These are phyloP conservation scores for Xylaria longipes DNA, from an alignment of 495 filamentous ascomycete species.

Conservation along the genomic window DNA sequence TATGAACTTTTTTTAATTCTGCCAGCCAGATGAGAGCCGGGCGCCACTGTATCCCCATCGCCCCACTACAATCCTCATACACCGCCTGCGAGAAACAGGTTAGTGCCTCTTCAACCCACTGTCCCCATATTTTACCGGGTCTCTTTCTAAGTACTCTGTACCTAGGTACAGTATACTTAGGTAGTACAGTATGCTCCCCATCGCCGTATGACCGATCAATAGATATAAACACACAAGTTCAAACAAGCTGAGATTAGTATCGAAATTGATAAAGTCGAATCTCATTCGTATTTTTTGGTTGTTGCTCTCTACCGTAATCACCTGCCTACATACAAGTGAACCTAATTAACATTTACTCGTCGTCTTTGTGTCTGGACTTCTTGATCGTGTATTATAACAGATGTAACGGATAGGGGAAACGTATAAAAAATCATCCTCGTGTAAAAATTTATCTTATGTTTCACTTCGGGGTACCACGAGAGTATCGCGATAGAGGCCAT, in stretches of 20 bases:
- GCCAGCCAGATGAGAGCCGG: conserved; percentile 19
- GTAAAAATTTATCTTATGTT: no score
- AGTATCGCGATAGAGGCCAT: no score
- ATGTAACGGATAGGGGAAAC: no score
- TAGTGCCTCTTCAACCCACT: not conserved
- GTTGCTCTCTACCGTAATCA: no score
- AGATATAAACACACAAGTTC: not conserved
- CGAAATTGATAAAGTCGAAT: not conserved
- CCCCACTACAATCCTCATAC: not conserved
- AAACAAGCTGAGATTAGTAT: not conserved
- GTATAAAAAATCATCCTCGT: no score
- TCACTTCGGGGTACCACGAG: no score
- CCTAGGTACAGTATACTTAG: no score
- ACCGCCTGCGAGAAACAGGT: conserved; percentile 4
- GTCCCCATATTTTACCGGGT: not conserved
- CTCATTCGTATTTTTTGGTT: not conserved
- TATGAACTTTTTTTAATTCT: conserved; percentile 29
- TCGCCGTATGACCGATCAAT: not conserved
- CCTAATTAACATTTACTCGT: no score
- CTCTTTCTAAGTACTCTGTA: no score
- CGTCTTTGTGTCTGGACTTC: no score
- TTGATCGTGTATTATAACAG: no score
- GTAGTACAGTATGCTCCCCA: not conserved
- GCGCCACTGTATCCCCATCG: conserved; percentile 2
- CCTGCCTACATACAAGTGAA: no score